Conservation (phyloP, 495 filamentous ascomycete genomes). For the Trichocladium uniseriatum region DNA sequence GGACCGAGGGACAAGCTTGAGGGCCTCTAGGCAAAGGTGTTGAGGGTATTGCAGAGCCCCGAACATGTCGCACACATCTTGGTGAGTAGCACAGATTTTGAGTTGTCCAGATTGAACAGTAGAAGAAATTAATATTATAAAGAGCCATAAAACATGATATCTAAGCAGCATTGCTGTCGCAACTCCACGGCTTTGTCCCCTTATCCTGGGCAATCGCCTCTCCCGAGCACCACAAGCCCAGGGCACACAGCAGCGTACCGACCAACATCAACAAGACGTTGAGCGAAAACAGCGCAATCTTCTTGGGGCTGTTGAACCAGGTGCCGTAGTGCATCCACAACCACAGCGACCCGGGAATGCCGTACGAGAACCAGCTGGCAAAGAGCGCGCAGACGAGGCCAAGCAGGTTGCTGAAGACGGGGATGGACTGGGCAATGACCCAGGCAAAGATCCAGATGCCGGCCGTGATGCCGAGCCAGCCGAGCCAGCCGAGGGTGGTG, state of each 20-base stretch:
- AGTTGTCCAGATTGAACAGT: too few relatives aligned
- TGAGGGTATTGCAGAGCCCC: too few relatives aligned
- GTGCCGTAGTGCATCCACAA: constrained; percentile 42
- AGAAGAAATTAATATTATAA: not conserved
- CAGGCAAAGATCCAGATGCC: constrained; percentile 49
- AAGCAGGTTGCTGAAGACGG: constrained; percentile 50
- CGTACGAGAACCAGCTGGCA: constrained; percentile 44
- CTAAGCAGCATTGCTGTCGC: constrained; percentile 12
- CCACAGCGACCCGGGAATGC: constrained; percentile 44
- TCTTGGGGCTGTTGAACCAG: constrained; percentile 19
- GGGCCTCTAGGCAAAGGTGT: too few relatives aligned
- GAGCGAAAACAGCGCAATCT: not conserved
- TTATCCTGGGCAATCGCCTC: constrained; percentile 12
- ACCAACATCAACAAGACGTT: constrained; percentile 10
- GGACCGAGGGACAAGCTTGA: too few relatives aligned
- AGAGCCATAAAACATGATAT: not conserved
- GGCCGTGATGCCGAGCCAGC: constrained; percentile 44
- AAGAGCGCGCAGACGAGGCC: constrained; percentile 37
- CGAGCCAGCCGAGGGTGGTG: constrained; percentile 5
- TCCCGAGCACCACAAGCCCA: constrained; percentile 11
- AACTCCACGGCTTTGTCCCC: constrained; percentile 8
- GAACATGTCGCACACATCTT: too few relatives aligned
- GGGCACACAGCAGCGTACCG: constrained; percentile 2
- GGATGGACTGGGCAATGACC: constrained; percentile 51
- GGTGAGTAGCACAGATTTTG: too few relatives aligned